Evolutionary conservation across 1,284 basidiomycete genomes (phyloP).

Genomic region (Volvariella surrecta): DNA sequence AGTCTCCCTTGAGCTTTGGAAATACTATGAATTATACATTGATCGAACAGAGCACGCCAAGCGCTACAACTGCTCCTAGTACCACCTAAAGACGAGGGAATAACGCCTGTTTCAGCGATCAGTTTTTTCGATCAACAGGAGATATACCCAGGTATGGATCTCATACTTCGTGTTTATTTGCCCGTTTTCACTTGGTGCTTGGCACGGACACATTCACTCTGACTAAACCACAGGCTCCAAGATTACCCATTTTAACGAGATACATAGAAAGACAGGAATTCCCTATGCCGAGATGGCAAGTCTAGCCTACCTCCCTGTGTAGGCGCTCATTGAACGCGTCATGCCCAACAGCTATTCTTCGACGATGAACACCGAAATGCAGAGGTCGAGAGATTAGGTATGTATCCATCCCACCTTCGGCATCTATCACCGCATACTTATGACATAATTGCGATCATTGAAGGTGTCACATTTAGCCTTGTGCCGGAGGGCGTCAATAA

Average conservation of each 20-base stretch:
- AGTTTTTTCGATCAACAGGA: slow-evolving; percentile 75
- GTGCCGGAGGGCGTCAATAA: slow-evolving; percentile 46
- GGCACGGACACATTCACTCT: background rate
- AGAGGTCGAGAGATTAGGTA: slow-evolving; percentile 68
- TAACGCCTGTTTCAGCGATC: slow-evolving; percentile 41
- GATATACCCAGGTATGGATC: slow-evolving; percentile 66
- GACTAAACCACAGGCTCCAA: slow-evolving; percentile 53
- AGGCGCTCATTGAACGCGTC: background rate
- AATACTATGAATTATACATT: background rate
- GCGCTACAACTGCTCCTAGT: slow-evolving; percentile 66
- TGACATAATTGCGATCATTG: slow-evolving; percentile 2
- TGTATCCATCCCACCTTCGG: background rate
- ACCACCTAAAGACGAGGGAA: slow-evolving; percentile 33
- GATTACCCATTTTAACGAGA: slow-evolving; percentile 67
- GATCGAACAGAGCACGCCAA: slow-evolving; percentile 53
- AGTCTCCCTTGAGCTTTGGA: slow-evolving; percentile 18
- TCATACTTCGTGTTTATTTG: slow-evolving; percentile 2
- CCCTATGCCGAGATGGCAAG: slow-evolving; percentile 79
- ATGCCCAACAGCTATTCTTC: slow-evolving; percentile 58
- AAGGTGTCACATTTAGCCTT: slow-evolving; percentile 67
- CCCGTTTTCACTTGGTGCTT: too few relatives aligned
- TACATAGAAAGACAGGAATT: slow-evolving; percentile 74
- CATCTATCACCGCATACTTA: background rate
- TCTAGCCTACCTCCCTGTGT: background rate
- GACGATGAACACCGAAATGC: slow-evolving; percentile 75